phyloP scores from a whole-genome alignment of 805 yeast genomes.

The Blastobotrys peoriensis region DNA sequence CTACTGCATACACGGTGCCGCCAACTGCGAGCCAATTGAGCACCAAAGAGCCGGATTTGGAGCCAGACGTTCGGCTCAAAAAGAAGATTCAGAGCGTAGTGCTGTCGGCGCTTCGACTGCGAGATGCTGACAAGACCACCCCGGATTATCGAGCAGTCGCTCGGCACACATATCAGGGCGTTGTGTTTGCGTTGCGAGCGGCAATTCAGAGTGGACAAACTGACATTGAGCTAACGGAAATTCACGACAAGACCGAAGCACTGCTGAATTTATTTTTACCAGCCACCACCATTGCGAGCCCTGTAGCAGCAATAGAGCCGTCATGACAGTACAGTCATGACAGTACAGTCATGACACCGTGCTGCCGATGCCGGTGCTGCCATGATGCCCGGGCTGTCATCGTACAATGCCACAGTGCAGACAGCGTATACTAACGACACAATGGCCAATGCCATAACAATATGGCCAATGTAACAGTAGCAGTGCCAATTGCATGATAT shows the following conservation, averaged over 20 bases:
- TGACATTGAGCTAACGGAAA: constrained; percentile 6
- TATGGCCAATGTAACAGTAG: too few species aligned
- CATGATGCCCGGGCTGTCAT: too few species aligned
- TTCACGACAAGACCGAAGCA: constrained; percentile 21
- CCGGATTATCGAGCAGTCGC: constrained; percentile 26
- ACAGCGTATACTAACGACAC: too few species aligned
- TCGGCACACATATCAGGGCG: constrained; percentile 24
- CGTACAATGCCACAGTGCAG: too few species aligned
- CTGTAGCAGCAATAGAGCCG: too few species aligned
- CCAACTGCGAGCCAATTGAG: not conserved
- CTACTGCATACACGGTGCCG: too few species aligned
- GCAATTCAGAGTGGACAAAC: not conserved
- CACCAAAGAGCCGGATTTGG: not conserved
- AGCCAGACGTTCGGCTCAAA: constrained; percentile 7
- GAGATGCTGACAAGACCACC: constrained; percentile 19
- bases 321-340: too few species aligned
- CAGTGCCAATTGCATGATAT: too few species aligned
- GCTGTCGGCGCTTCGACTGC: constrained; percentile 31
- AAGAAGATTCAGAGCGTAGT: constrained; percentile 26
- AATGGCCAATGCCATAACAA: too few species aligned
- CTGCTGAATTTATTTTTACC: constrained; percentile 15
- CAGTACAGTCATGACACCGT: too few species aligned
- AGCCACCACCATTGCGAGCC: too few species aligned
- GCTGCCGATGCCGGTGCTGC: too few species aligned
- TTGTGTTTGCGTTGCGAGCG: constrained; percentile 25